Conservation (phyloP, 2,329 filamentous ascomycete species). For the Exophiala alcalophila region DNA sequence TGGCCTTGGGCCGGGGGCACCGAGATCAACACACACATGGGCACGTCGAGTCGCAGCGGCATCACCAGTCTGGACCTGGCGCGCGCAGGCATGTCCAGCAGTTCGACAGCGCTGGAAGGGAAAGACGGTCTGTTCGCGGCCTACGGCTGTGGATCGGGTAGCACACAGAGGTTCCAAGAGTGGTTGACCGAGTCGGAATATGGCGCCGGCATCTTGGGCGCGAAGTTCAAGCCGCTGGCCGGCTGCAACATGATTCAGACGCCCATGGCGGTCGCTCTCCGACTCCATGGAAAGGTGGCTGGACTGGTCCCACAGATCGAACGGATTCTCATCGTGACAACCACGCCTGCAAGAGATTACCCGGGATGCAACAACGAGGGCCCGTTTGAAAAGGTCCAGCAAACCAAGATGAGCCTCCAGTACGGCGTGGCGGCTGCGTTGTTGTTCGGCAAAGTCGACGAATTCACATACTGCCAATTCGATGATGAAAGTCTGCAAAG, state of each 20-base stretch:
- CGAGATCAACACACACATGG: slow-evolving; percentile 20
- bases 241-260: slow-evolving; percentile 20
- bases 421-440: slow-evolving; percentile 10
- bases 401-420: slow-evolving; percentile 20
- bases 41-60: slow-evolving; percentile 6
- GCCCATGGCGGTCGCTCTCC: slow-evolving; percentile 6
- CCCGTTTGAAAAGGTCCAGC: slow-evolving; percentile 13
- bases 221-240: slow-evolving; percentile 14
- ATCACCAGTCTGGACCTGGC: slow-evolving; percentile 12
- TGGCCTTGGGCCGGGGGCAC: slow-evolving; percentile 18
- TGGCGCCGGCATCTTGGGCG: slow-evolving; percentile 12
- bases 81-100: slow-evolving; percentile 12
- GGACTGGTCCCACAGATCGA: background rate
- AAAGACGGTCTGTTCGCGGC: slow-evolving; percentile 15
- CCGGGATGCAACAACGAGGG: slow-evolving; percentile 13
- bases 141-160: slow-evolving; percentile 4
- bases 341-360: slow-evolving; percentile 9
- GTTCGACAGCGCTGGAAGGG: slow-evolving; percentile 12
- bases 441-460: slow-evolving; percentile 13
- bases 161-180: background rate
- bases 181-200: background rate
- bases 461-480: slow-evolving; percentile 5
- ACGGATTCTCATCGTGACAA: slow-evolving; percentile 7
- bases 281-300: background rate
- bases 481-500: background rate